Base-by-base conservation (phyloP, 805 yeast species). In the Wickerhamomyces strasburgensis region DNA sequence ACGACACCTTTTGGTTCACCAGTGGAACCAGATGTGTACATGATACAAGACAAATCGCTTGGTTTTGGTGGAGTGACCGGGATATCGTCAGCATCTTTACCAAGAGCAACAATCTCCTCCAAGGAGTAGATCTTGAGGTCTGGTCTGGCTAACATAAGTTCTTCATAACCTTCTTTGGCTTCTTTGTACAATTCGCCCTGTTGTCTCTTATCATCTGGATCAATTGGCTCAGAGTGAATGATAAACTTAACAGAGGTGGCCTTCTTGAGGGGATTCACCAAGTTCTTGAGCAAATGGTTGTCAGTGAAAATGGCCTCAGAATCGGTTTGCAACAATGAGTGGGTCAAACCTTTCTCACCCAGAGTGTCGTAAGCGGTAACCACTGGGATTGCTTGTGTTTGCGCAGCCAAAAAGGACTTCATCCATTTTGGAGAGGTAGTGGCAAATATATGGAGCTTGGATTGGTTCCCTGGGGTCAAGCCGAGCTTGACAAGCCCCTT, bases 351-450 rank as follows among this genome's bases (percentile, higher is more conserved):
- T 26, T 73, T 72, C 62, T 87, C 95, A 40, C 97, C 97, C 48
- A 89, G 70, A 29, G 96, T 87, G 61, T 89, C 97, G 62, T 93
- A 93, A 27, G 98, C 98, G 13, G 98, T 93, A 28, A 88, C 98
- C 39, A 84, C 73, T 17, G 98, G 84, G 42, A 93, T 80, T 34
- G 73, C 64, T 62, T 87, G 96, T 35, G 88, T 68, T 51, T 77
- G 75, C 36, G 86, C 72, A 13, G 89, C 96, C 41, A 86, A 60
- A 47, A 78, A 90, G 23, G 85, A 74, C 64, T 85, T 84, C 86
- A 90, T 75, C 98, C 98, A 90, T 56, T 77, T 78, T 39, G 76
- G 81, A 13, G 95, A 84, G 11, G 98, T 93, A 15, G 84, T 62
- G 18, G 96, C 96, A 63, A 80, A 93, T 37, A 90, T 73, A 60